Base-by-base conservation (phyloP, 305 asterid genomes). In the Stenogyne calaminthoides region DNA sequence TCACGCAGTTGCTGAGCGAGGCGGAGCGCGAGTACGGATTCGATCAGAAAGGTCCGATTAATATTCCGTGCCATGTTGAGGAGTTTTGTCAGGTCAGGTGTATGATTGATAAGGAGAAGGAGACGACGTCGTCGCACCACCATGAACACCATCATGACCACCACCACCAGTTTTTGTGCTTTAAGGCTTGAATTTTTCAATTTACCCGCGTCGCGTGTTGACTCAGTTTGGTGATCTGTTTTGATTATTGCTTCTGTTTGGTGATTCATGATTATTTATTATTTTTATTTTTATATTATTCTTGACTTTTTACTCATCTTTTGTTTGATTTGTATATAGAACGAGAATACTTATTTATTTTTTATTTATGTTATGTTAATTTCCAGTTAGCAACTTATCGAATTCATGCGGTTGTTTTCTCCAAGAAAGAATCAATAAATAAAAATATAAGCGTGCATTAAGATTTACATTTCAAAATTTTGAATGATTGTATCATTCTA, bases 21-120 rank as follows among this genome's bases (percentile, higher is more conserved):
- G 97, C 98, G 47, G 98, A 88, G 84, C 96, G 86, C 75, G 97
- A 89, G 81, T 89, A 88, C 72, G 97, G 97, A 0, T 93, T 93
- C 74, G 77, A 80, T 54, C 97, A 93, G 61, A 73, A 74, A 44
- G 97, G 98, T 2, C 85, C 97, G 8, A 81, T 88, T 58, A 85
- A 79, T 54, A 88, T 88, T 46, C 95, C 95, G 25, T 85, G 92
- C 76, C 79, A 84, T 20, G 87, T 86, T 15, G 84, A 85, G 42
- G 82, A 86, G 62, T 88, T 88, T 32, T 58, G 76, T 5, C 77
- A 77, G 9, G 76, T 88, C 12, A 77, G 75, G 46, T 82, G 82
- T 1, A 14, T 82, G 73, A 88, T 88, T 65, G 80, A 86, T 27
- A 70, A 70, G 62, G 89, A 88, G 40, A 46, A 14, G 52, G 55